phyloP scores from a whole-genome alignment of 225 moss, liverwort and hornwort genomes.

The Physcomitrellopsis africana region DNA sequence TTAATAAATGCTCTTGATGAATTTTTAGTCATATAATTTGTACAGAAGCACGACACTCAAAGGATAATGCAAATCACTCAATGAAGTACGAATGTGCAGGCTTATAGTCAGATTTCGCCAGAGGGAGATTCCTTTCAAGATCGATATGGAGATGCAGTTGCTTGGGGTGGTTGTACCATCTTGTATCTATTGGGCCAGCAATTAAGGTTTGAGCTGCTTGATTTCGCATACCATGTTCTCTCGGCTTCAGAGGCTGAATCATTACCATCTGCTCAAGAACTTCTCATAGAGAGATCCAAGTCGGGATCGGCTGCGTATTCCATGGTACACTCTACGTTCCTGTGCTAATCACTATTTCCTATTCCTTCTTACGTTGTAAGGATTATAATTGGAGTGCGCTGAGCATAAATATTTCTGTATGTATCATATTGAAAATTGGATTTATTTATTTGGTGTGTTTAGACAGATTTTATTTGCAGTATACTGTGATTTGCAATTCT shows the following conservation, averaged over 20 bases:
- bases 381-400: background rate
- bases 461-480: too few relatives aligned
- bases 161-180: slow-evolving; percentile 96
- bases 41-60: background rate
- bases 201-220: slow-evolving; percentile 83
- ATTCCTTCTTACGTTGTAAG: slow-evolving; percentile 9
- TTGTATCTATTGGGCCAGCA: slow-evolving; percentile 88
- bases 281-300: slow-evolving; percentile 72
- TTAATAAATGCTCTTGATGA: background rate
- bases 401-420: background rate
- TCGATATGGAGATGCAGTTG: slow-evolving; percentile 87
- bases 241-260: slow-evolving; percentile 83
- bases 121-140: slow-evolving; percentile 87
- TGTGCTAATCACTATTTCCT: background rate
- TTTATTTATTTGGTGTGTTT: too few relatives aligned
- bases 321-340: slow-evolving; percentile 46
- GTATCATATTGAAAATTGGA: background rate
- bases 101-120: slow-evolving; percentile 52
- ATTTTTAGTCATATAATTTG: background rate
- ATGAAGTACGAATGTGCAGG: slow-evolving; percentile 35
- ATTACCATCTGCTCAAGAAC: slow-evolving; percentile 69
- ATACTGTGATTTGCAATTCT: too few relatives aligned
- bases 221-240: slow-evolving; percentile 90
- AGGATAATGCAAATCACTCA: background rate
- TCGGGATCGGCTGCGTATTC: slow-evolving; percentile 74